Conservation (phyloP, 1,284 basidiomycete genomes). For the Cutaneotrichosporon sp. region DNA sequence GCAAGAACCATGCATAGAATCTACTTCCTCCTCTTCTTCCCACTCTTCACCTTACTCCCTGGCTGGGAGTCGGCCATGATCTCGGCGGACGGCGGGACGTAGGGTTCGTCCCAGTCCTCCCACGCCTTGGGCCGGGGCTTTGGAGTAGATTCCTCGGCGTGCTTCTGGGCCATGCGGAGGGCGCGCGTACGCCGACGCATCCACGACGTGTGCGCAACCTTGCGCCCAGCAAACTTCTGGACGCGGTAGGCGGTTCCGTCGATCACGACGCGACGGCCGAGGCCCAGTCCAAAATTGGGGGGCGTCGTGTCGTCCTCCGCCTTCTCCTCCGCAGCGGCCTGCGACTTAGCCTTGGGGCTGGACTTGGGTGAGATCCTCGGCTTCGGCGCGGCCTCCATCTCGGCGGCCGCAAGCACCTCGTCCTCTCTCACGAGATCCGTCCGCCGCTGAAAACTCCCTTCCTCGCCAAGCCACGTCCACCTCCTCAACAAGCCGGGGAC, state of each 20-base stretch:
- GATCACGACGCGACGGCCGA: background rate
- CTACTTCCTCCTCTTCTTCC: background rate
- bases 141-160: no score
- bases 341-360: background rate
- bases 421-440: background rate
- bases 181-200: background rate
- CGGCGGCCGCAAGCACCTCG: background rate
- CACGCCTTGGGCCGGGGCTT: no score
- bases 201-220: background rate
- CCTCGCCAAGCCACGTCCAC: slow-evolving; percentile 5
- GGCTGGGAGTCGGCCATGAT: no score
- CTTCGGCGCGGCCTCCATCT: background rate
- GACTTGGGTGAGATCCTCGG: background rate
- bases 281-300: background rate
- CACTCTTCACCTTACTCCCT: background rate
- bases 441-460: background rate
- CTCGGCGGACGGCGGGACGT: no score
- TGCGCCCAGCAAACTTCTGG: background rate
- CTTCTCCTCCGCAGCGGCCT: background rate
- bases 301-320: background rate
- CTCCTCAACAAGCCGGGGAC: background rate
- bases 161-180: background rate
- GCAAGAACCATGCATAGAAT: background rate
- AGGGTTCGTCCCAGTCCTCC: no score
- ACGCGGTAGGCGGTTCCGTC: background rate